Conservation (phyloP, 768 basidiomycete genomes). For the Hortiboletus campestris region DNA sequence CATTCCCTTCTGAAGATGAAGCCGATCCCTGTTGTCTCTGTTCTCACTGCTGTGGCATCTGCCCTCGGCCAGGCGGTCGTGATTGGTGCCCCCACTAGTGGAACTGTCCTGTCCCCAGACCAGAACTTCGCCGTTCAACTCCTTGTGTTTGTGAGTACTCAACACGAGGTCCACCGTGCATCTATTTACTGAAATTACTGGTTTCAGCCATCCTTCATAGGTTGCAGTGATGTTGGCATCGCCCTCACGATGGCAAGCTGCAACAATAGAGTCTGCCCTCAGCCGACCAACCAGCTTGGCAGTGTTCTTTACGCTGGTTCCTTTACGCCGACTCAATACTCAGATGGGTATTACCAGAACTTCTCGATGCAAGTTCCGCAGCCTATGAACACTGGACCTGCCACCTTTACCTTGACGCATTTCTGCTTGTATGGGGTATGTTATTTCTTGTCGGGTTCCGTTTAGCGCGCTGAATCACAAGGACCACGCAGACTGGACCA, state of each 20-base stretch:
- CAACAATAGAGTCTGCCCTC: constrained; percentile 21
- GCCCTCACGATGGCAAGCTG: constrained; percentile 26
- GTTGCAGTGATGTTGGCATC: constrained; percentile 29
- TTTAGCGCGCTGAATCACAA: neutral
- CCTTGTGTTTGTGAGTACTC: constrained; percentile 19
- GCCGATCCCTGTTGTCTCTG: too few relatives aligned
- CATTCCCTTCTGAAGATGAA: too few relatives aligned
- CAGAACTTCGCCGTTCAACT: constrained; percentile 19
- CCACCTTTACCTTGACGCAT: constrained; percentile 31
- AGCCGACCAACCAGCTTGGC: constrained; percentile 22
- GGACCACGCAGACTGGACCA: constrained; percentile 18
- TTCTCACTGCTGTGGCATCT: too few relatives aligned
- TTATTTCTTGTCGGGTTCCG: neutral
- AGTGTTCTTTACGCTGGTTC: constrained; percentile 29
- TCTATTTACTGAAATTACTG: neutral
- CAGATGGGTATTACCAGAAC: constrained; percentile 29
- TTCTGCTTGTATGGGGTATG: constrained; percentile 30
- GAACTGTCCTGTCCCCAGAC: constrained; percentile 17
- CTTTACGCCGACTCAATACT: constrained; percentile 22
- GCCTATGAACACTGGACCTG: constrained; percentile 14
- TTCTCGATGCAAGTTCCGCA: constrained; percentile 20
- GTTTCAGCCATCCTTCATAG: constrained; percentile 17
- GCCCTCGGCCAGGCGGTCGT: constrained; percentile 24
- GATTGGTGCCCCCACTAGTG: constrained; percentile 22
- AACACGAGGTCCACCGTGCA: neutral